phyloP scores from a whole-genome alignment of 257 asterid genomes.

The Solanum piurae region DNA sequence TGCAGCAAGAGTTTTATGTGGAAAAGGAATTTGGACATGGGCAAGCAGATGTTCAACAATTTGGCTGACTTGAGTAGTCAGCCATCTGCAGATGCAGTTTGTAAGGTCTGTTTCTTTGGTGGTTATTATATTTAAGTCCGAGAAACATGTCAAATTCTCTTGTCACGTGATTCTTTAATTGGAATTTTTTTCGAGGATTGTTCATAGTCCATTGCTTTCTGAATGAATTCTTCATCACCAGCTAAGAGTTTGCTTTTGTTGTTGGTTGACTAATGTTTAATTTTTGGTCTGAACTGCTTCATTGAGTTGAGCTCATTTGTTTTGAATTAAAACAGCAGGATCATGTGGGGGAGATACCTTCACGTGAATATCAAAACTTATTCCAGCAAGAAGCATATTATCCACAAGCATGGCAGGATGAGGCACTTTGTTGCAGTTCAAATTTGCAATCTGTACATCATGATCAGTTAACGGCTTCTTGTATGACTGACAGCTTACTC shows the following conservation, averaged over 20 bases:
- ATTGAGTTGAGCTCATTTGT: not conserved
- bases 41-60: constrained; percentile 4
- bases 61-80: constrained; percentile 1
- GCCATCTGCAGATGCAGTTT: constrained; percentile 6
- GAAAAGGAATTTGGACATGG: not conserved
- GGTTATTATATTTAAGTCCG: not conserved
- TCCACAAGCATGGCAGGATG: not conserved
- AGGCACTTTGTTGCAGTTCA: constrained; percentile 1
- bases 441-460: not conserved
- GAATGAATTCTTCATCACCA: not conserved
- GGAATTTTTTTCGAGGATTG: not conserved
- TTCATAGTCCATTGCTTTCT: not conserved
- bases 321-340: not conserved
- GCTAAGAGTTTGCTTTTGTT: not conserved
- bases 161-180: not conserved
- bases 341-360: not conserved
- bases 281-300: not conserved
- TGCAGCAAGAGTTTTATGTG: not conserved
- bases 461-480: constrained; percentile 8
- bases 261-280: not conserved
- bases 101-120: constrained; percentile 20
- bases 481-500: not conserved
- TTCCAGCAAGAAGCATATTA: not conserved
- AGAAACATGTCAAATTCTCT: not conserved
- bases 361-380: constrained; percentile 5